Conservation (phyloP, 176 grass and related monocot species). For the Poa annua region DNA sequence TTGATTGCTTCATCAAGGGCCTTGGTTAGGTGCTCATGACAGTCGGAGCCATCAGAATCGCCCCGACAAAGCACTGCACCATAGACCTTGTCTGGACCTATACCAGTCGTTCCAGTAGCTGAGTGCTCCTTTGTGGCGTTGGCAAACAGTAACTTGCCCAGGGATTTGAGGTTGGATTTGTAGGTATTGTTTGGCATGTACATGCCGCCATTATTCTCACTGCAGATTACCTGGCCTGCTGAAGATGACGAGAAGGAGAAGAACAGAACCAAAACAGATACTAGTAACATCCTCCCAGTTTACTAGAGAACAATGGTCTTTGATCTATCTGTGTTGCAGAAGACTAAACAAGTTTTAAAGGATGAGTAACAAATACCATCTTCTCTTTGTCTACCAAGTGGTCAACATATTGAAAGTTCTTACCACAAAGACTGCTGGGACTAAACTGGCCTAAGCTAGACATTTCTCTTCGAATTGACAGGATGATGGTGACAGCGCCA, state of each 20-base stretch:
- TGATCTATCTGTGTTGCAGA: conserved; percentile 26
- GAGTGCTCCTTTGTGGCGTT: conserved; percentile 24
- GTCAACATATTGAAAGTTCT: conserved; percentile 32
- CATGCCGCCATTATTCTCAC: conserved; percentile 25
- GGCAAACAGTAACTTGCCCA: conserved; percentile 20
- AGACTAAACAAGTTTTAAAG: background rate
- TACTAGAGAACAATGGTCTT: conserved; percentile 14
- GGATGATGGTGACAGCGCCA: background rate
- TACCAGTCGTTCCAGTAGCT: conserved; percentile 21
- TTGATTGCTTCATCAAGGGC: conserved; percentile 26
- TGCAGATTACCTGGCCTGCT: conserved; percentile 22
- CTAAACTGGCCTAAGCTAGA: background rate
- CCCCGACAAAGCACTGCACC: conserved; percentile 47
- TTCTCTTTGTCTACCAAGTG: conserved; percentile 26
- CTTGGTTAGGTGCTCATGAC: background rate
- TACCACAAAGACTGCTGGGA: background rate
- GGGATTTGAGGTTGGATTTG: conserved; percentile 41
- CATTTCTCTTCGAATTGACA: conserved; percentile 14
- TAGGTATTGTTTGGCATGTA: conserved; percentile 41
- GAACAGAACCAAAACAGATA: conserved; percentile 33
- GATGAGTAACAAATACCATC: conserved; percentile 34
- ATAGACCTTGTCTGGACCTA: conserved; percentile 38
- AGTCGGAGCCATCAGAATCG: conserved; percentile 27
- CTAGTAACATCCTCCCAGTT: background rate
- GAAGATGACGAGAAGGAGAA: conserved; percentile 1